Base-by-base conservation (phyloP, 2,329 filamentous ascomycete genomes). In the Claviceps cyperi region DNA sequence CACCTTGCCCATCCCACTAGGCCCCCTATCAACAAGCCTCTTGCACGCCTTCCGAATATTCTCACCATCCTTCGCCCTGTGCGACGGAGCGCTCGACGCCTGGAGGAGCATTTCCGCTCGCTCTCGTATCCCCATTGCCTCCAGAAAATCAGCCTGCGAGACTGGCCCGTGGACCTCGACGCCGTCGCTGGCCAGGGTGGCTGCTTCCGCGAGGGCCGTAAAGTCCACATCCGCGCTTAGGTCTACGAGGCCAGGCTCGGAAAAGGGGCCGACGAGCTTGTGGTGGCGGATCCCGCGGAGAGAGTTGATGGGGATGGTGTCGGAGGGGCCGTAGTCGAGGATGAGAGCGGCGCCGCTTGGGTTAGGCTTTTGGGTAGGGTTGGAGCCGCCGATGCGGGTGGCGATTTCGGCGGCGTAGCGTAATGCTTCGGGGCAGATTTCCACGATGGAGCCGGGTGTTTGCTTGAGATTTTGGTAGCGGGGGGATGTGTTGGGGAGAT, bases 171-270 rank as follows among this genome's bases (percentile, higher is more conserved):
- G 90, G 6, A 95, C 86, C 66, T 98, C 92, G 4, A 97, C 81
- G 1, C 82, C 84, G 1, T 82, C 76, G 56, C 83, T 90, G 0
- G 86, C 85, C 39, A 76, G 70, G 44, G 86, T 75, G 0, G 90
- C 90, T 1, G 84, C 75, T 62, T 97, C 90, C 0, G 89, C 90
- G 1, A 98, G 70, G 11, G 84, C 88, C 0, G 79, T 77, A 62
- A 98, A 98, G 65, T 98, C 92, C 1, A 98, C 92, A 62, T 98
- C 91, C 0, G 86, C 91, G 56, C 83, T 89, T 21, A 98, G 73
- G 62, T 98, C 92, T 2, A 94, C 89, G 24, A 83, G 76, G 0
- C 92, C 92, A 0, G 92, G 86, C 5, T 79, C 73, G 1, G 77
- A 74, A 59, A 98, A 88, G 4, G 92, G 88, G 21, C 81, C 89